These are phyloP conservation scores for Phyllosticta citriasiana DNA, from an alignment of 2,329 filamentous ascomycete species.

Conservation along the genomic window DNA sequence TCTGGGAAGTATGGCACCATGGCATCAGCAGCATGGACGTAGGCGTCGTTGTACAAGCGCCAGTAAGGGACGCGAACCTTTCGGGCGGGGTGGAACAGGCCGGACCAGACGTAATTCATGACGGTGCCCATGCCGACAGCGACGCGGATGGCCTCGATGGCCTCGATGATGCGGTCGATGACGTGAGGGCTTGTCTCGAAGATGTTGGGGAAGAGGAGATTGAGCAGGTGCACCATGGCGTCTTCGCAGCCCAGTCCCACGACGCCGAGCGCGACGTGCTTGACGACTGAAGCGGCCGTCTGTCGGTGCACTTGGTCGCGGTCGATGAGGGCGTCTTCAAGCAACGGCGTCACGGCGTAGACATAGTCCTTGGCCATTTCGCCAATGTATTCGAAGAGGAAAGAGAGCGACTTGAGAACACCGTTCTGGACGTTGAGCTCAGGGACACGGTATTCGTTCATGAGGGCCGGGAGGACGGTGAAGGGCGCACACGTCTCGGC, in stretches of 20 bases:
- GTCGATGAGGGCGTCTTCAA: slow-evolving; percentile 95
- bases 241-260: slow-evolving; percentile 96
- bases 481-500: slow-evolving; percentile 97
- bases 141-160: slow-evolving; percentile 90
- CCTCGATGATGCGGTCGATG: slow-evolving; percentile 94
- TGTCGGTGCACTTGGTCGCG: slow-evolving; percentile 96
- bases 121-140: slow-evolving; percentile 85
- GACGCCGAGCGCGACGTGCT: slow-evolving; percentile 95
- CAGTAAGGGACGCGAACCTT: slow-evolving; percentile 95
- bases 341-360: slow-evolving; percentile 88
- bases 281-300: slow-evolving; percentile 91
- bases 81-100: slow-evolving; percentile 89
- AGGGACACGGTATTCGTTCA: slow-evolving; percentile 98
- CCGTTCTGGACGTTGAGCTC: slow-evolving; percentile 98
- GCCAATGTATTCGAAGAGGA: slow-evolving; percentile 98
- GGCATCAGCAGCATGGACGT: slow-evolving; percentile 81
- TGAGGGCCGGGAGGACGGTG: slow-evolving; percentile 92
- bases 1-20: slow-evolving; percentile 96
- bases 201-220: slow-evolving; percentile 89
- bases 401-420: slow-evolving; percentile 91
- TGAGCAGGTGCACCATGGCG: slow-evolving; percentile 95
- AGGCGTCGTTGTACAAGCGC: slow-evolving; percentile 93
- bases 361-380: slow-evolving; percentile 99
- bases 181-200: slow-evolving; percentile 98
- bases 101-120: slow-evolving; percentile 97